phyloP scores from a whole-genome alignment of 345 rosid genomes.

The Aquilaria sinensis region DNA sequence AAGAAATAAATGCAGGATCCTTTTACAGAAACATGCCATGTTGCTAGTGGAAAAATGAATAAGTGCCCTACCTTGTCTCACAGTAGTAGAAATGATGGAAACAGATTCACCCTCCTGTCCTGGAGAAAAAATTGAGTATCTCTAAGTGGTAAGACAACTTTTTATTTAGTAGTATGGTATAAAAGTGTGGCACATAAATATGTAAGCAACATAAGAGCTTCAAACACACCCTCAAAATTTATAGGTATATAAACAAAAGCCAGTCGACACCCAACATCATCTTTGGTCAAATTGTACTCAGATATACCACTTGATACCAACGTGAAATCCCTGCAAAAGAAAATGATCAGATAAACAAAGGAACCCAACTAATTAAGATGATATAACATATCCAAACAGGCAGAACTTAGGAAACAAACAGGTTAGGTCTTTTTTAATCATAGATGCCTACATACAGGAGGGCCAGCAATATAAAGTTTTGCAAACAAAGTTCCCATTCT shows the following conservation, averaged over 20 bases:
- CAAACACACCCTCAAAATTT: constrained; percentile 79
- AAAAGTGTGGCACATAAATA: constrained; percentile 4
- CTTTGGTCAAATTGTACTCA: constrained; percentile 75
- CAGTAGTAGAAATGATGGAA: constrained; percentile 47
- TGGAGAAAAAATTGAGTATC: constrained; percentile 28
- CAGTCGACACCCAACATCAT: constrained; percentile 71
- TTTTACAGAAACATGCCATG: constrained; percentile 3
- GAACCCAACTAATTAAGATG: neutral
- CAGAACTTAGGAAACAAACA: neutral
- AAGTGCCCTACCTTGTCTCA: constrained; percentile 62
- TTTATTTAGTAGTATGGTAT: constrained; percentile 1
- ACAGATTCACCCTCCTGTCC: constrained; percentile 85
- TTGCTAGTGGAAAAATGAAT: constrained; percentile 8
- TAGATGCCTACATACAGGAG: too few relatives aligned
- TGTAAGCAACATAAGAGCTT: constrained; percentile 8
- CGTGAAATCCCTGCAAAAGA: constrained; percentile 44
- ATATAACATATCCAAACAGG: neutral
- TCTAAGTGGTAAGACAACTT: constrained; percentile 8
- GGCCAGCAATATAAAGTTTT: too few relatives aligned
- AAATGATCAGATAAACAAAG: constrained; percentile 1
- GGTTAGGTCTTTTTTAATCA: too few relatives aligned
- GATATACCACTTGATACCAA: constrained; percentile 69
- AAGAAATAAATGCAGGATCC: neutral
- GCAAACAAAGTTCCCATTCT: too few relatives aligned
- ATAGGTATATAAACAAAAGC: constrained; percentile 81